Conservation (phyloP, 495 filamentous ascomycete genomes). For the Neurospora sp. region DNA sequence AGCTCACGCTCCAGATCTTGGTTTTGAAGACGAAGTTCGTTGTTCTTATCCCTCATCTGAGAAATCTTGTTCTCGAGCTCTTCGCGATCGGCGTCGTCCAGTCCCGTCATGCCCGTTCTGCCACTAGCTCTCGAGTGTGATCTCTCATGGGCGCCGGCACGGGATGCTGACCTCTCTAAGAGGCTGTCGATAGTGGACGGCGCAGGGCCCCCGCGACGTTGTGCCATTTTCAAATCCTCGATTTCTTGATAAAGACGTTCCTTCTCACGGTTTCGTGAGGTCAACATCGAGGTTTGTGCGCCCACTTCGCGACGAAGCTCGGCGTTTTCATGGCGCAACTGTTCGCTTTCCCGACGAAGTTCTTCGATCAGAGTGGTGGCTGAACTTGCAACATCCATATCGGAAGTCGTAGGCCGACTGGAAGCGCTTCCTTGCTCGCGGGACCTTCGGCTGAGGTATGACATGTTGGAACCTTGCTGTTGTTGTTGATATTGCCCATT, state of each 20-base stretch:
- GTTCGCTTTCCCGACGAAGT: slow-evolving; percentile 52
- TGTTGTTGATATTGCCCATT: slow-evolving; percentile 40
- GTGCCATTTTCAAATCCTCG: slow-evolving; percentile 83
- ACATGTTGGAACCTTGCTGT: slow-evolving; percentile 36
- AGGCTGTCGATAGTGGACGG: slow-evolving; percentile 77
- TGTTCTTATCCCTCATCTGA: slow-evolving; percentile 75
- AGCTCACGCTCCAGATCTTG: slow-evolving; percentile 69
- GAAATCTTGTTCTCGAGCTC: slow-evolving; percentile 74
- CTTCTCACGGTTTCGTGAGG: slow-evolving; percentile 88
- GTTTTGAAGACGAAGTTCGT: slow-evolving; percentile 73
- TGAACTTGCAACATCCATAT: slow-evolving; percentile 44
- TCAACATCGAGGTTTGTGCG: slow-evolving; percentile 95
- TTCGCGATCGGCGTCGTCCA: slow-evolving; percentile 76
- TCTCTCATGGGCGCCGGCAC: slow-evolving; percentile 54
- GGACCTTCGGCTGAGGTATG: slow-evolving; percentile 50
- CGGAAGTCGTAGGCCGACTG: slow-evolving; percentile 54
- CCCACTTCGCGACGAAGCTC: slow-evolving; percentile 85
- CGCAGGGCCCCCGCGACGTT: slow-evolving; percentile 51
- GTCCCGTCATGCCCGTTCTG: slow-evolving; percentile 44
- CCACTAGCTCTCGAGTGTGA: slow-evolving; percentile 65
- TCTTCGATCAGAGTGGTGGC: slow-evolving; percentile 59
- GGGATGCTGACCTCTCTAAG: slow-evolving; percentile 83
- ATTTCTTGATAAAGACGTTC: slow-evolving; percentile 94
- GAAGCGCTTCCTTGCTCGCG: slow-evolving; percentile 47
- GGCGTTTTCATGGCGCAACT: slow-evolving; percentile 83